Percentiles rank a stretch among this genome's conserved stretches.
These are phyloP conservation scores for Clonostachys rosea DNA, from an alignment of 2,329 filamentous ascomycete species.

Conservation along the genomic window DNA sequence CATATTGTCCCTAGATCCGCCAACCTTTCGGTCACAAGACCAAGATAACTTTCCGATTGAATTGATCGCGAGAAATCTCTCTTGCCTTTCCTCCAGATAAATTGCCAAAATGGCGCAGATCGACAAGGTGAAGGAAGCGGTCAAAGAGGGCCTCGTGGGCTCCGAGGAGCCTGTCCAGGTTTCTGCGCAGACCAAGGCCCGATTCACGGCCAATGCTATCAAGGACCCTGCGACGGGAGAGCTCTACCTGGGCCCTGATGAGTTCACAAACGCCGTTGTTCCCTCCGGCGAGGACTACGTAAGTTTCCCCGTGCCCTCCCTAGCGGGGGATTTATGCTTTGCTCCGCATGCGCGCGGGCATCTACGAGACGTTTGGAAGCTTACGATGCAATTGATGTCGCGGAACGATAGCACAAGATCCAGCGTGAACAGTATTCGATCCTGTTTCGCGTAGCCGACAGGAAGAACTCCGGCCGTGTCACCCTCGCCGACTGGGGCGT, in stretches of 20 bases:
- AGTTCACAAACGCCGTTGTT: constrained; percentile 88
- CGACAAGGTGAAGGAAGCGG: constrained; percentile 57
- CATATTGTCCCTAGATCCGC: too few species aligned
- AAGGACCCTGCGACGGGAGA: constrained; percentile 75
- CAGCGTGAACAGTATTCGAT: constrained; percentile 92
- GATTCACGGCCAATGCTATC: constrained; percentile 72
- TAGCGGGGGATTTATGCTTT: too few species aligned
- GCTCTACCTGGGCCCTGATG: constrained; percentile 73
- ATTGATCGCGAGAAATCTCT: too few species aligned
- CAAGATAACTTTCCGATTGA: too few species aligned
- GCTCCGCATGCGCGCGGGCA: too few species aligned
- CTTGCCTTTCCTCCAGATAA: background rate
- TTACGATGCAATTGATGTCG: background rate
- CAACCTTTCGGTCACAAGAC: too few species aligned
- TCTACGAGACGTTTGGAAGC: too few species aligned
- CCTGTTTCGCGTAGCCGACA: constrained; percentile 88
- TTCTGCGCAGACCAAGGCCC: constrained; percentile 69
- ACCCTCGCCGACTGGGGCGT: constrained; percentile 82
- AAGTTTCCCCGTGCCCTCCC: constrained; percentile 34
- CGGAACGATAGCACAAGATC: constrained; percentile 78
- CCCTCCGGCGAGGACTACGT: constrained; percentile 88
- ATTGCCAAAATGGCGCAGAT: constrained; percentile 27
- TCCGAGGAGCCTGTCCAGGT: constrained; percentile 50
- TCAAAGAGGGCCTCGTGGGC: constrained; percentile 79
- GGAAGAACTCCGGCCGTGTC: constrained; percentile 67